A percentile compares a stretch with the other conserved stretches of the same genome.
Conservation (phyloP, 306 rosid species). For the Ammopiptanthus mongolicus region DNA sequence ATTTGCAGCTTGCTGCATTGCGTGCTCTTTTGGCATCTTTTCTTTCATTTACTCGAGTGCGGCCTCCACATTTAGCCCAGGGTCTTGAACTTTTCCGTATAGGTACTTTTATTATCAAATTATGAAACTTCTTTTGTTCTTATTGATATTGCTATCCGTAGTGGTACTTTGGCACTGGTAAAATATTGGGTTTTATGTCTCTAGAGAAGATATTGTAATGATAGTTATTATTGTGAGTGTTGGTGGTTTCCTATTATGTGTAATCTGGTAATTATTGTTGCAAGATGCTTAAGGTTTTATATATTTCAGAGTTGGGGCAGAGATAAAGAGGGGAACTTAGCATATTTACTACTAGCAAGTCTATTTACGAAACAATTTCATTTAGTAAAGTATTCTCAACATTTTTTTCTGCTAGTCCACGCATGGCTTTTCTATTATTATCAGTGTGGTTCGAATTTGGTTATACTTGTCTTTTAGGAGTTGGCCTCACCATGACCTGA, state of each 20-base stretch:
- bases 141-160: neutral
- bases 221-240: neutral
- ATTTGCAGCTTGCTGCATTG: slow-evolving; percentile 75
- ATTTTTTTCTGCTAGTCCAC: neutral
- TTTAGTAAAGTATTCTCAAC: neutral
- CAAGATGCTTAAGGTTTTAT: neutral
- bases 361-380: neutral
- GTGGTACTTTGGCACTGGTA: neutral
- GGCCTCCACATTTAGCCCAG: slow-evolving; percentile 63
- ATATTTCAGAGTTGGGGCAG: neutral
- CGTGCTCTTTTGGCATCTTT: slow-evolving; percentile 78
- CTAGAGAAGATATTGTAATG: neutral
- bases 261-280: neutral
- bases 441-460: neutral
- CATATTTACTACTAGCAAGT: neutral
- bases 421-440: neutral
- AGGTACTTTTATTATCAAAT: slow-evolving; percentile 49
- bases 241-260: neutral
- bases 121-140: slow-evolving; percentile 1
- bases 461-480: neutral
- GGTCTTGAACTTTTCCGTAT: slow-evolving; percentile 79
- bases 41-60: slow-evolving; percentile 49
- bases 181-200: neutral
- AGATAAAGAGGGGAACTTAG: neutral
- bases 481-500: neutral